Conservation (phyloP, 116 monocot species). For the Dioscorea cayenensis region DNA sequence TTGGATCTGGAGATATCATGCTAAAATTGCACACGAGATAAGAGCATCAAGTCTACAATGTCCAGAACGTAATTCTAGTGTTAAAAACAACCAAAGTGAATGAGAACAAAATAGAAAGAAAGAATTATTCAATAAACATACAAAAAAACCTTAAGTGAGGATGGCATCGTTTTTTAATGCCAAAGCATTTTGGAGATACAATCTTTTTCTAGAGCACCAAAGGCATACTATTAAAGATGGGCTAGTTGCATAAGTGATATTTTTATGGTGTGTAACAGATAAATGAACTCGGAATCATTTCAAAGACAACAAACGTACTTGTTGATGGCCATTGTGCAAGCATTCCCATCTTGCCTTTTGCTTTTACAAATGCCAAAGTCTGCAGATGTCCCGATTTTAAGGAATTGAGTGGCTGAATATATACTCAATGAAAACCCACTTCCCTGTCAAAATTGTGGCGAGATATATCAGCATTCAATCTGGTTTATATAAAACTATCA, state of each 20-base stretch:
- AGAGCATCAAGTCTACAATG: too few species aligned
- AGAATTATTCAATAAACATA: not conserved
- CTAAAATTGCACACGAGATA: too few species aligned
- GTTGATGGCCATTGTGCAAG: slow-evolving; percentile 84
- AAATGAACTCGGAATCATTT: not conserved
- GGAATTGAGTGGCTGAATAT: slow-evolving; percentile 54
- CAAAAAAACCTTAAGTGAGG: not conserved
- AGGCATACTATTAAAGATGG: too few species aligned
- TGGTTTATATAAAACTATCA: not conserved
- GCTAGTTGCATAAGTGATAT: too few species aligned
- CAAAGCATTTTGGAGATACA: too few species aligned
- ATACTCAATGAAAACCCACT: slow-evolving; percentile 73
- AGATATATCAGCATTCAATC: not conserved
- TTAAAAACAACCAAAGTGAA: not conserved
- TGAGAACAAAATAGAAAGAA: not conserved
- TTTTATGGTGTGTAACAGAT: not conserved
- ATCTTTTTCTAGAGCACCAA: too few species aligned
- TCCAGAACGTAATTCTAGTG: not conserved
- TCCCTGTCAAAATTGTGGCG: slow-evolving; percentile 24
- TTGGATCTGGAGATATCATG: too few species aligned
- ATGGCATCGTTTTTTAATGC: not conserved
- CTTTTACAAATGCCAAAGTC: slow-evolving; percentile 84
- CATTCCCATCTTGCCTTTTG: slow-evolving; percentile 83
- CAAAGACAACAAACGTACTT: slow-evolving; percentile 36
- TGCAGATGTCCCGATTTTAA: slow-evolving; percentile 71